Base-by-base conservation (phyloP, 108 stramenopile species). In the Pseudonitzschia multiseries region DNA sequence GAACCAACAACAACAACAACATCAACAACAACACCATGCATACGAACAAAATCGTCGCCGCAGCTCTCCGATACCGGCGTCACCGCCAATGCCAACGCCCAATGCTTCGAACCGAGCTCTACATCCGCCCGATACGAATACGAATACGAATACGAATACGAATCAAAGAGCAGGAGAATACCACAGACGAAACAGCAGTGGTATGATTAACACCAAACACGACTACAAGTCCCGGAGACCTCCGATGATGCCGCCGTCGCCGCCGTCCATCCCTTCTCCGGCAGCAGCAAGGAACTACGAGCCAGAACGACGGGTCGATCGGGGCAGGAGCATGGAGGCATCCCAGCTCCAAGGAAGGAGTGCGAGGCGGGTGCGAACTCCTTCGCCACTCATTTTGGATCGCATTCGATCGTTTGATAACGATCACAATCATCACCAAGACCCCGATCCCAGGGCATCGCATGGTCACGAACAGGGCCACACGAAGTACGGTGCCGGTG, bases 341-440 rank as follows among this genome's bases (percentile, higher is more conserved):
- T 42, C 54, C 12, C 71, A 71, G 36, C 24, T 42, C n/a, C 21
- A 32, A 33, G 20, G 46, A 48, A 48, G 18, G 43, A 48, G 66
- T 21, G 41, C 29, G 33, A 56, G 0, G 33, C 36, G 32, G 61
- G 29, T 41, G 29, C 63, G 74, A 20, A 28, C 74, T 22, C 74
- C 66, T 43, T 76, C 75, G 21, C 63, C 64, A 43, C 40, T 76
- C 2, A 63, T 76, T 60, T 57, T 68, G 22, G 67, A 76, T 4
- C 68, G 75, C 32, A 50, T 65, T 20, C 57, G 48, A 41, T 68
- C 68, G 36, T 76, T 21, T n/a, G 40, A 63, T 40, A 29, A 63
- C 29, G 40, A 63, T 9, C 13, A 63, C 28, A 2, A 63, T n/a
- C 22, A 36, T 20, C 24, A 61, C 17, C n/a, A 18, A 4, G 20